Conservation (phyloP, 1,139 yeast genomes). For the Saccharomyces pastorianus region DNA sequence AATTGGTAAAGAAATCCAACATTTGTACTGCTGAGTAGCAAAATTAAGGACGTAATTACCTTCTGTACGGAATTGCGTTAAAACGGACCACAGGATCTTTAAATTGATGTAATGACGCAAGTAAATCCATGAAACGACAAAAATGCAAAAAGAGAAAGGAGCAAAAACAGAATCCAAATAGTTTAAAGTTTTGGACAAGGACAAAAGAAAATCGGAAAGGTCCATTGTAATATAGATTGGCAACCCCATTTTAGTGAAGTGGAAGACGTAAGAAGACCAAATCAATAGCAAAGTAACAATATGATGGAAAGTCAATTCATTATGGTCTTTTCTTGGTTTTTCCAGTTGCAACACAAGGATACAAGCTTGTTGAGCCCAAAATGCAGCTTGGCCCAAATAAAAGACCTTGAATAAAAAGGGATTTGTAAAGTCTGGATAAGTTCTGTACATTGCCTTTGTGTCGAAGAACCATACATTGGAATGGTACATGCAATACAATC, state of each 20-base stretch:
- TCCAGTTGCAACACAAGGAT: constrained; percentile 74
- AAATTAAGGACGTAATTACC: constrained; percentile 75
- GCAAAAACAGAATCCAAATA: constrained; percentile 60
- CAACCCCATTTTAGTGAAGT: constrained; percentile 89
- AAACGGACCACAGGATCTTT: constrained; percentile 70
- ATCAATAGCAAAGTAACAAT: constrained; percentile 79
- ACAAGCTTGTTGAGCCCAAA: constrained; percentile 90
- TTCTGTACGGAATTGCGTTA: constrained; percentile 73
- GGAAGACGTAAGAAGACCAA: constrained; percentile 78
- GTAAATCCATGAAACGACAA: constrained; percentile 73
- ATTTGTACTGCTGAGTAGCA: constrained; percentile 85
- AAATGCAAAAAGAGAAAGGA: constrained; percentile 55
- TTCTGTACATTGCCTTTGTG: constrained; percentile 64
- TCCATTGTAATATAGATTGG: constrained; percentile 91
- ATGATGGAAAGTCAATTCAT: constrained; percentile 85
- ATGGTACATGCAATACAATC: constrained; percentile 73
- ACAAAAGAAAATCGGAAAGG: constrained; percentile 77
- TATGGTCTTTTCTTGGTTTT: constrained; percentile 84
- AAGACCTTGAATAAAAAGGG: constrained; percentile 62
- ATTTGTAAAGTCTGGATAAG: constrained; percentile 77
- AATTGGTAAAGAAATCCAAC: constrained; percentile 85
- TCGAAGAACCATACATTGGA: constrained; percentile 82
- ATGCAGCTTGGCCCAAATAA: constrained; percentile 85
- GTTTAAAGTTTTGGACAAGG: constrained; percentile 71
- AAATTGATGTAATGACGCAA: constrained; percentile 76